Conservation (phyloP, 129 eudicot genomes). For the Daucus carota region DNA sequence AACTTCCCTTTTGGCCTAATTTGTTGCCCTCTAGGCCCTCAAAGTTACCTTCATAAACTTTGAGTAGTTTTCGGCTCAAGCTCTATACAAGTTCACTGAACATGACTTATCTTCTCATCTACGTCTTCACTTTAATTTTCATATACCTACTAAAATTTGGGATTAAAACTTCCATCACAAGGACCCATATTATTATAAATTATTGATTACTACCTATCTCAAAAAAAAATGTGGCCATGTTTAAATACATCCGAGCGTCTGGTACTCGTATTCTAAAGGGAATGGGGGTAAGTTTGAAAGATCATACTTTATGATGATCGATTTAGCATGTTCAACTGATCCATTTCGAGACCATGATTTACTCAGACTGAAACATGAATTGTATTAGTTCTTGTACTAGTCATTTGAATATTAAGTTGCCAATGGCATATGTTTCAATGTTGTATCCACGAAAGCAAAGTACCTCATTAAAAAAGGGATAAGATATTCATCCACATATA, state of each 20-base stretch:
- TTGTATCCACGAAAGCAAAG: not conserved
- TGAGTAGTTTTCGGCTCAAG: not conserved
- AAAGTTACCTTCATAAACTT: not conserved
- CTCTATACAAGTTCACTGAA: not conserved
- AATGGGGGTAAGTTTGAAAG: not conserved
- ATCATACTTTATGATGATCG: not conserved
- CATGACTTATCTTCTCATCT: not conserved
- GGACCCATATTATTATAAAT: not conserved
- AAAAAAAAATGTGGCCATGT: not conserved
- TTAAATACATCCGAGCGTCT: not conserved
- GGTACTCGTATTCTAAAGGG: not conserved
- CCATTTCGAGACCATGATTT: slow-evolving; percentile 2
- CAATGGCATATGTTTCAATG: not conserved
- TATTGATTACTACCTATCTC: not conserved
- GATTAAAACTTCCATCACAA: not conserved
- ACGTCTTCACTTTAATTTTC: not conserved
- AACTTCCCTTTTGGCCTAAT: not conserved
- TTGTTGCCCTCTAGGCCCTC: not conserved
- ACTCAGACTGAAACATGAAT: not conserved
- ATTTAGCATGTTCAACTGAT: not conserved
- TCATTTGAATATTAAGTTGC: not conserved
- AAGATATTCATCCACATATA: not conserved
- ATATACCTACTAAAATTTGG: not conserved
- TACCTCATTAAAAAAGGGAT: not conserved
- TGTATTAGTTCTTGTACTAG: not conserved